phyloP scores from a whole-genome alignment of 2,329 filamentous ascomycete genomes.

The Ophiostoma tasmaniense region DNA sequence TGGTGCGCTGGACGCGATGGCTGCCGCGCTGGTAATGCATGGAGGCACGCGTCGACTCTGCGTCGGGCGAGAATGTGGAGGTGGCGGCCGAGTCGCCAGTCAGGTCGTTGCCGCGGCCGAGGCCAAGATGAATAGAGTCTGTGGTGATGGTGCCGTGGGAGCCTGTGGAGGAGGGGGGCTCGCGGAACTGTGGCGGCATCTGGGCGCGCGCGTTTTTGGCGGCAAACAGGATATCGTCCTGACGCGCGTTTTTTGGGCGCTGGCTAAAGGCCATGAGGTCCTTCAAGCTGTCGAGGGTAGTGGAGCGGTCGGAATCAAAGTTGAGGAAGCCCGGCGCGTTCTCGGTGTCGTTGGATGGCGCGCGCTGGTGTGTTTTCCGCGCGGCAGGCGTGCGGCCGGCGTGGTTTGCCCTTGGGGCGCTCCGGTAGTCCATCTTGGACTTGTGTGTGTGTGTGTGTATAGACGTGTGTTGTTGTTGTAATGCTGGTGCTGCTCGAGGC shows the following conservation, averaged over 20 bases:
- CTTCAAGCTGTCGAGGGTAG: conserved; percentile 21
- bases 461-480: neutral
- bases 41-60: conserved; percentile 21
- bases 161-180: conserved; percentile 23
- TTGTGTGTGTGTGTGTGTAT: neutral
- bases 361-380: conserved; percentile 9
- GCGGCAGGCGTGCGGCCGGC: conserved; percentile 10
- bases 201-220: conserved; percentile 19
- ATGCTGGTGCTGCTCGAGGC: neutral
- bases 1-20: conserved; percentile 18
- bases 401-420: conserved; percentile 8
- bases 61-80: conserved; percentile 21
- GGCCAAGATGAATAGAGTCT: conserved; percentile 16
- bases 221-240: conserved; percentile 29
- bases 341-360: neutral
- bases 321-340: conserved; percentile 11
- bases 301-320: conserved; percentile 20
- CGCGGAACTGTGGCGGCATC: conserved; percentile 20
- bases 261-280: conserved; percentile 20
- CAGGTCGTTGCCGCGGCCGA: conserved; percentile 7
- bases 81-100: conserved; percentile 12
- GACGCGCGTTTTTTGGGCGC: conserved; percentile 24
- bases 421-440: conserved; percentile 15
- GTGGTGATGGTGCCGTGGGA: conserved; percentile 22
- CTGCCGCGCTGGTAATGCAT: conserved; percentile 17